phyloP scores from a whole-genome alignment of 179 eudicot genomes.

The Sideroxylon spinosum region DNA sequence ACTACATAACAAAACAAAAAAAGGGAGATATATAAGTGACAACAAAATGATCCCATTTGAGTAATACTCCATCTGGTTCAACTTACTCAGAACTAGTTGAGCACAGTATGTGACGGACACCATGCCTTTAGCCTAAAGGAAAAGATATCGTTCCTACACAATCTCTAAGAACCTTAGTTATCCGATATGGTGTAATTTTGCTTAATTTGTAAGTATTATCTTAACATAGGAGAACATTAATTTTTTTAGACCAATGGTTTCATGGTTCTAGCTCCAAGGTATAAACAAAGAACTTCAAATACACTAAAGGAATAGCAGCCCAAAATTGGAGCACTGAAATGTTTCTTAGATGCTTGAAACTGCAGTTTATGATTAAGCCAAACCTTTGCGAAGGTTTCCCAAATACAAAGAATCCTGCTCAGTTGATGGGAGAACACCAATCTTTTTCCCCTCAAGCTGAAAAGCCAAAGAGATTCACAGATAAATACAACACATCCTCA shows the following conservation, averaged over 20 bases:
- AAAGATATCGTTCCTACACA: not conserved
- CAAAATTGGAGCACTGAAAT: not conserved
- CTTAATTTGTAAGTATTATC: not conserved
- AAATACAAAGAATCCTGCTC: constrained; percentile 59
- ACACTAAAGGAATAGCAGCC: not conserved
- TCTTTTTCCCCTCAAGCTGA: constrained; percentile 69
- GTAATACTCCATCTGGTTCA: not conserved
- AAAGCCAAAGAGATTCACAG: constrained; percentile 16
- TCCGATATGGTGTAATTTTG: not conserved
- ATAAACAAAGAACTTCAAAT: constrained; percentile 8
- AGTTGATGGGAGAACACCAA: constrained; percentile 64
- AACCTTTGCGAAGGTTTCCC: constrained; percentile 76
- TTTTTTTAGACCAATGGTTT: not conserved
- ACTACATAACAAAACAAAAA: not conserved
- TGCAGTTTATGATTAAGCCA: constrained; percentile 17
- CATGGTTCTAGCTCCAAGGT: not conserved
- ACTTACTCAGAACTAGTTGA: not conserved
- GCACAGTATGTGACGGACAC: not conserved
- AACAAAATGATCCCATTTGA: not conserved
- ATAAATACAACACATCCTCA: not conserved
- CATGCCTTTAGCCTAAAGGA: not conserved
- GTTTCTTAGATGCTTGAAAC: not conserved
- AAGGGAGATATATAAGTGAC: not conserved
- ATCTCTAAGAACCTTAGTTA: not conserved
- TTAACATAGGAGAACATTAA: not conserved